Evolutionary conservation across 805 yeast species (phyloP), one percentile per base, ranked within the genome.

Genomic region (Maudiozyma saulgeensis): DNA sequence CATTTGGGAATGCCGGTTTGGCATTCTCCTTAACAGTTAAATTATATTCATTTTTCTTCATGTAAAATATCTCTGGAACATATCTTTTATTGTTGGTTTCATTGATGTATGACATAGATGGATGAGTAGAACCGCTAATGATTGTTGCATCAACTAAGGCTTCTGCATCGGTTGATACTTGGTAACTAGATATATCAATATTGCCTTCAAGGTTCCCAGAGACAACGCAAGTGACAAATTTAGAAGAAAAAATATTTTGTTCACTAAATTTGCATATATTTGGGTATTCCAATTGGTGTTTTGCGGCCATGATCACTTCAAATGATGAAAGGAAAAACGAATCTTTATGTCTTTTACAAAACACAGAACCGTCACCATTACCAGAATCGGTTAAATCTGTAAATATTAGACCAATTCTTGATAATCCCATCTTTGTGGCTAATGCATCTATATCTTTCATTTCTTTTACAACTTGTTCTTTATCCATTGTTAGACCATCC

Each of bases 11-110:
- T 23, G 93, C 85, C 1, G 96, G 96, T 59, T 84, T 84, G 1
- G 96, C 95, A 61, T 87, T 84, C 41, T 81, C 79, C 59, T 88
- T 88, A n/a, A 93, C 95, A 37, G 87, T 81, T 31, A 88, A 70
- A 4, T 87, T 87, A 68, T 93, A 93, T 68, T 93, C 97, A 63
- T 93, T 93, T 51, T 79, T 76, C 63, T 79, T 81, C 66, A 81
- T 80, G 72, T 84, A 93, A 60, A 87, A 86, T 25, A 93, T 84
- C 53, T 93, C 99, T 0, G 99, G 99, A 15, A 93, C 98, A 57
- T 91, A 93, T 49, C 96, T 76, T 9, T 74, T 76, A 18, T 76
- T 74, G 40, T 79, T 78, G n/a, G 87, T 81, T 28, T 80, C 83
- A 60, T 87, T 84, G 54, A 93, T 81, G 57, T 80, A 84, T 62